Evolutionary conservation across 148 eudicot genomes (phyloP).

Genomic region (Vaccinium darrowii): DNA sequence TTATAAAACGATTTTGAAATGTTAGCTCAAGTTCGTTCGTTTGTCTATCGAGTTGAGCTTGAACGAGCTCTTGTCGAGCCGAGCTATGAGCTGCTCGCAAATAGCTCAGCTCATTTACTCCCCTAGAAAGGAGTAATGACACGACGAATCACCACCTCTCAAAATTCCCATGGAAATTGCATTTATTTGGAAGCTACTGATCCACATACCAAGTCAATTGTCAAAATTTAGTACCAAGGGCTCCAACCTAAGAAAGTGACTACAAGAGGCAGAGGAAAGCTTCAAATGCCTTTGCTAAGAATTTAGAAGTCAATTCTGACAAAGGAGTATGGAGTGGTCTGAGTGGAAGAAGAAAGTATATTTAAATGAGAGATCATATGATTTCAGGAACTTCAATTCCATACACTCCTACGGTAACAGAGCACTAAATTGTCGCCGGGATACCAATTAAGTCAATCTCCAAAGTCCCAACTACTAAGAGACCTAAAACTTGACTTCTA

Average conservation of each 20-base stretch:
- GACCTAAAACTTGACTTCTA: not conserved
- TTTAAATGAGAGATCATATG: not conserved
- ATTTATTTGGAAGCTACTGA: not conserved
- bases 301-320: not conserved
- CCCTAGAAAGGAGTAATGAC: not conserved
- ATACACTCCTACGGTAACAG: not conserved
- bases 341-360: not conserved
- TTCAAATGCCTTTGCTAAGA: not conserved
- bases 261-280: not conserved
- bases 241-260: not conserved
- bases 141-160: not conserved
- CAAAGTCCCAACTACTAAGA: not conserved
- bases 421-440: not conserved
- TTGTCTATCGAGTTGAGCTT: not conserved
- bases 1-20: not conserved
- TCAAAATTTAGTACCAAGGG: not conserved
- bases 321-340: not conserved
- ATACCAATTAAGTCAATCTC: not conserved
- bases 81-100: not conserved
- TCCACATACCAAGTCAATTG: not conserved
- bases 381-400: conserved; percentile 2
- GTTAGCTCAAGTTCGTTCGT: not conserved
- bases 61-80: not conserved
- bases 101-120: not conserved
- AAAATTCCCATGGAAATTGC: not conserved